Evolutionary conservation across 1,284 basidiomycete species (phyloP), one percentile per base, ranked within the genome.

Genomic region (Phlebopus sp.): DNA sequence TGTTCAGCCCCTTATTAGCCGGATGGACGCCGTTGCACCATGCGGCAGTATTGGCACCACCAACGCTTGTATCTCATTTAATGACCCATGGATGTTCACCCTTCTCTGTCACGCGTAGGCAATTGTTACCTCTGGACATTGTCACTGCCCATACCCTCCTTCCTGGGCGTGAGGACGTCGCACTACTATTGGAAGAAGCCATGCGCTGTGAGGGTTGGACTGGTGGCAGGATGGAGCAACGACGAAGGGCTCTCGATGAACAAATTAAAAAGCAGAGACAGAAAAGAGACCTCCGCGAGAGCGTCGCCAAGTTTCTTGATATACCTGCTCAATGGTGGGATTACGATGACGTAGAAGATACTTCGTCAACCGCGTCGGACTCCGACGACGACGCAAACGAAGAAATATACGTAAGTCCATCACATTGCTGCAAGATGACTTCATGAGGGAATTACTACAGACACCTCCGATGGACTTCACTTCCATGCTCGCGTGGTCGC

Each of bases 11-110:
- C 41, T 31, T 44, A 44, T 48, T 59, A 92, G 91, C 81, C 50
- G 94, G 95, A 35, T 98, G 95, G 95, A 94, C 92, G 3, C 85
- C 95, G 1, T 74, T 99, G n/a, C 96, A 97, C 64, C 90, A 96
- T 72, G 93, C 95, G 9, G 90, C 88, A 13, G 71, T 97, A 47
- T 74, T 92, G 39, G 86, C 92, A 11, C 92, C 96, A 30, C 88
- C 95, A 5, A 94, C 94, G 1, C 75, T 98, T 14, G 83, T 97
- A 30, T 92, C 93, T 0, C 90, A 92, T 73, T 76, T 99, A 21
- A 85, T 98, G 68, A 95, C 91, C 14, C 90, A 92, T 57, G 93
- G 94, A 35, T 90, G 90, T 48, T 91, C 90, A 10, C 83, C 90
- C 0, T 81, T 90, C 47, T 78, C 82, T 2, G 63, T 81, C 32